Percentiles rank a stretch among this genome's conserved stretches.
Evolutionary conservation across 257 asterid species (phyloP).

Genomic region (Nicotiana benthamiana): DNA sequence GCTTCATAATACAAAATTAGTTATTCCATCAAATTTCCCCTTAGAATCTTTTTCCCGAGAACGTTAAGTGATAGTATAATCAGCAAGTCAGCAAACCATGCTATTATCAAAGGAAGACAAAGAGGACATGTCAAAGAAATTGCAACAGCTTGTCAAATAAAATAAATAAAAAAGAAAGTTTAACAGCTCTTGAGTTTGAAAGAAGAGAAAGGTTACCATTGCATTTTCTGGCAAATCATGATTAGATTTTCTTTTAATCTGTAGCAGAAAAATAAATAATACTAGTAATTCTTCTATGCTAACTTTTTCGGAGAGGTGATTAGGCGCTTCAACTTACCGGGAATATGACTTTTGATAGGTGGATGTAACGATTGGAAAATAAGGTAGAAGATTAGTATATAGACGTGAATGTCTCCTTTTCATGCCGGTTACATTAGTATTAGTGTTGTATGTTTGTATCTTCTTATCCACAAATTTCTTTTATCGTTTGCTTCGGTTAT

Average conservation of each 20-base stretch:
- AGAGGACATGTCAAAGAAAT: background rate
- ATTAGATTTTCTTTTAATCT: too few species aligned
- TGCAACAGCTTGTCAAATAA: background rate
- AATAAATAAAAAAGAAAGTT: background rate
- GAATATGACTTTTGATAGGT: too few species aligned
- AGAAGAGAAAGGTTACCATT: background rate
- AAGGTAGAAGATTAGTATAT: too few species aligned
- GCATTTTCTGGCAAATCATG: background rate
- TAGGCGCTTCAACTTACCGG: accelerated
- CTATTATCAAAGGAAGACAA: background rate
- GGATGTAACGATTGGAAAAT: accelerated
- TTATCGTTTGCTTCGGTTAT: too few species aligned
- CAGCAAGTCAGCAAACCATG: background rate
- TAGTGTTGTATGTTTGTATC: too few species aligned
- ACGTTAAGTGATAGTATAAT: background rate
- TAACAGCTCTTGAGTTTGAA: background rate
- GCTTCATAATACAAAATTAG: background rate
- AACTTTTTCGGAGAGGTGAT: too few species aligned
- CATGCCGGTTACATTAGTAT: too few species aligned
- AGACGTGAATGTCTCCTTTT: too few species aligned
- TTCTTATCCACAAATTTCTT: too few species aligned
- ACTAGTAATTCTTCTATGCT: too few species aligned
- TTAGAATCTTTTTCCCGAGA: background rate
- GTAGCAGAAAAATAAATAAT: too few species aligned
- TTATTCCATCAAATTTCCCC: background rate